Percentiles rank a stretch among this genome's conserved stretches.
Conservation (phyloP, 805 yeast genomes). For the Teunomyces funiuensis region DNA sequence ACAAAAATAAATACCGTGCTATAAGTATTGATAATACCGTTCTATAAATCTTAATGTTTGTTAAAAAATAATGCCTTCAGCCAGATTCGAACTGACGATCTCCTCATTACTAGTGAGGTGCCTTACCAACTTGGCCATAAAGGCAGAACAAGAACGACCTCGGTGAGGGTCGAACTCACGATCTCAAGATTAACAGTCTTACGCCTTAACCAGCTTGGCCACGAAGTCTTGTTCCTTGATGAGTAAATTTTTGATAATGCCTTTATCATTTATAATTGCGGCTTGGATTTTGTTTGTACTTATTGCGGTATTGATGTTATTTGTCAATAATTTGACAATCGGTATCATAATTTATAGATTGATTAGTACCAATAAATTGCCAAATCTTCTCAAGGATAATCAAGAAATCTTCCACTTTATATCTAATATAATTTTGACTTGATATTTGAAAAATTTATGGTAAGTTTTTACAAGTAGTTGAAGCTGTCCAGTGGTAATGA, state of each 20-base stretch:
- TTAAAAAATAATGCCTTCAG: slow-evolving; percentile 8
- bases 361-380: too few species aligned
- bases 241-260: not conserved
- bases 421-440: too few species aligned
- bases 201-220: slow-evolving; percentile 22
- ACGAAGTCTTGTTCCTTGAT: slow-evolving; percentile 13
- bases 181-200: slow-evolving; percentile 21
- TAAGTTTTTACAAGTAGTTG: too few species aligned
- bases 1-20: not conserved
- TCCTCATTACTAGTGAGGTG: slow-evolving; percentile 14
- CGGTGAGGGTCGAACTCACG: slow-evolving; percentile 22
- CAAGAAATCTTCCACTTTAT: too few species aligned
- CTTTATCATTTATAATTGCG: not conserved
- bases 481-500: too few species aligned
- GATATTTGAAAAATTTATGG: too few species aligned
- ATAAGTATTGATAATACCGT: too few species aligned
- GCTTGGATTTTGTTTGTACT: not conserved
- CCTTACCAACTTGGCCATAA: slow-evolving; percentile 16
- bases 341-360: too few species aligned
- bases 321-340: too few species aligned
- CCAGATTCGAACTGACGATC: slow-evolving; percentile 15
- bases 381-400: too few species aligned
- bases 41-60: not conserved
- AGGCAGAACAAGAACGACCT: slow-evolving; percentile 14
- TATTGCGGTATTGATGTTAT: not conserved